Evolutionary conservation across 2,329 filamentous ascomycete species (phyloP), one percentile per base, ranked within the genome.

Genomic region (Colletotrichum trifolii): DNA sequence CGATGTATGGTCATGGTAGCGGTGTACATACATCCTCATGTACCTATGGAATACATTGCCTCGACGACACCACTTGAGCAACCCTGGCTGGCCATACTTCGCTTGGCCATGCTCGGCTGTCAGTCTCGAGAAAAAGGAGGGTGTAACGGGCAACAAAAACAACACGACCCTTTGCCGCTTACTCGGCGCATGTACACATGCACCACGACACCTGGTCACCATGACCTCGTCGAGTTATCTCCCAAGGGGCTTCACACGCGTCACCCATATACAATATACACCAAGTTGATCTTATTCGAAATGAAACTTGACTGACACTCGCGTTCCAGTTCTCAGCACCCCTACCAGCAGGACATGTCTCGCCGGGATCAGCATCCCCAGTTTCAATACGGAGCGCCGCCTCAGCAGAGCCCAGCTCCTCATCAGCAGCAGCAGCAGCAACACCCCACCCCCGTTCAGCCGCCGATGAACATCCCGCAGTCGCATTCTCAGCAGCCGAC

Each of bases 331-430:
- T 67, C 77, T 42, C 72, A 75, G 67, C 82, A 86, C 72, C 74
- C 80, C 59, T 86, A 86, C 71, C 83, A 82, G 74, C 67, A 82
- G 74, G 83, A 86, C 68, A 82, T 86, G 82, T 78, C 75, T 69
- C 78, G 78, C 66, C 78, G 79, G 60, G 77, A 76, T 70, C 79
- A 81, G 68, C 77, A 78, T 60, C 79, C 80, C 71, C 78, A 81
- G 17, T 81, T 81, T 62, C 75, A 77, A 50, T 82, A 81, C 57
- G 76, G 74, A 67, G 72, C 73, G 47, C 72, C 77, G 47, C 72
- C 77, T 52, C 78, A 80, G 69, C 75, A 77, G 54, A 77, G 76
- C 68, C 77, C 80, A 73, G 69, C 73, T 42, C 73, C 75, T 54
- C 75, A 74, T 65, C 71, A 77, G 68, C 77, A 25, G 25, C 25